Evolutionary conservation across 352 stramenopile species (phyloP).

Genomic region (Pythium plurisporium): DNA sequence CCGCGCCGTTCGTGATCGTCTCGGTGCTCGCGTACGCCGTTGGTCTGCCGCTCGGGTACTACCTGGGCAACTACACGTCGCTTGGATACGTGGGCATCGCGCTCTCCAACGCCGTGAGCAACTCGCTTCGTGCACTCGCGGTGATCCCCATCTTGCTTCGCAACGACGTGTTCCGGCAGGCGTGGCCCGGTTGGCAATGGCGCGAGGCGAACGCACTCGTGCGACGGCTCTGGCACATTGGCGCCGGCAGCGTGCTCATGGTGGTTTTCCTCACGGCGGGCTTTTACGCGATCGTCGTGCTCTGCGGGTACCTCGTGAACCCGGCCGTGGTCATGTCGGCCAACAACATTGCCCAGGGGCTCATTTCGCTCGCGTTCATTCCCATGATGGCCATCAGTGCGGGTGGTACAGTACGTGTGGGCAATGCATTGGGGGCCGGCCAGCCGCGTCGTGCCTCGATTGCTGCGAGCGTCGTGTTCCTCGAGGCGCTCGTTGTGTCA

Average conservation of each 20-base stretch:
- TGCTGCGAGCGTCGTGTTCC: slow-evolving; percentile 25
- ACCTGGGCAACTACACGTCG: slow-evolving; percentile 31
- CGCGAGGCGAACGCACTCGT: slow-evolving; percentile 30
- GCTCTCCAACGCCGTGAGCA: neutral
- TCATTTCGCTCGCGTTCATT: slow-evolving; percentile 50
- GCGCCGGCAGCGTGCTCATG: slow-evolving; percentile 47
- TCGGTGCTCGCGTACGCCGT: slow-evolving; percentile 21
- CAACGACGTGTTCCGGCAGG: slow-evolving; percentile 36
- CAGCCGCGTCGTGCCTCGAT: slow-evolving; percentile 38
- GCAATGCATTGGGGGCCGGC: slow-evolving; percentile 52
- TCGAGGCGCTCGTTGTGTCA: slow-evolving; percentile 20
- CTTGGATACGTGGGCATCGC: slow-evolving; percentile 20
- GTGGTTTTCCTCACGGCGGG: slow-evolving; percentile 44
- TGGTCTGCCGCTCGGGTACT: slow-evolving; percentile 25
- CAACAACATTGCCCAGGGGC: slow-evolving; percentile 45
- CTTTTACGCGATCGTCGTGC: slow-evolving; percentile 40
- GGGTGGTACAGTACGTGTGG: slow-evolving; percentile 51
- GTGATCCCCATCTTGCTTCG: slow-evolving; percentile 40
- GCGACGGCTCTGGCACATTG: slow-evolving; percentile 30
- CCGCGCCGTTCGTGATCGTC: slow-evolving; percentile 24
- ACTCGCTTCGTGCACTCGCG: slow-evolving; percentile 41
- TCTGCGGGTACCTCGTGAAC: slow-evolving; percentile 36
- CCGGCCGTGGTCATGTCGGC: slow-evolving; percentile 43
- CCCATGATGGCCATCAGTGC: slow-evolving; percentile 46
- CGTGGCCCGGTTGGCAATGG: slow-evolving; percentile 53